Percentiles rank a stretch among this genome's conserved stretches.
Conservation (phyloP, 768 basidiomycete genomes). For the Saitozyma podzolica region DNA sequence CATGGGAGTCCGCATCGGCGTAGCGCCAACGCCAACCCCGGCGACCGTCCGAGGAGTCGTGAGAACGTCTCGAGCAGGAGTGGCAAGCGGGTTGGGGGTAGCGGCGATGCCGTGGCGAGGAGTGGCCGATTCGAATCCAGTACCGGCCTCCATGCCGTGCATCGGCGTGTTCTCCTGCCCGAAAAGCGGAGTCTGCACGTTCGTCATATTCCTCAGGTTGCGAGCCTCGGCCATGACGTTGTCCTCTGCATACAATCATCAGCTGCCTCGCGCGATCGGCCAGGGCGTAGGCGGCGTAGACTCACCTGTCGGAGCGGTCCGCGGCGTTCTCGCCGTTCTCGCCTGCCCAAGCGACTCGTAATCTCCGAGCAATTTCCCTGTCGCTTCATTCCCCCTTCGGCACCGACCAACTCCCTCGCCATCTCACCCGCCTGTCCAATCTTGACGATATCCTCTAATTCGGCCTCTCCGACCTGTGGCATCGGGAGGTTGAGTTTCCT, state of each 20-base stretch:
- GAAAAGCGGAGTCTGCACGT: slow-evolving; percentile 86
- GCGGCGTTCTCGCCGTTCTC: slow-evolving; percentile 87
- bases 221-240: slow-evolving; percentile 91
- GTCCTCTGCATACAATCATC: slow-evolving; percentile 66
- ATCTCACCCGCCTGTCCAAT: slow-evolving; percentile 90
- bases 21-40: slow-evolving; percentile 56
- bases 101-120: slow-evolving; percentile 87
- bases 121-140: slow-evolving; percentile 92
- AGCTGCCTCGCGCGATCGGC: neutral
- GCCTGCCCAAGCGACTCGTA: slow-evolving; percentile 88
- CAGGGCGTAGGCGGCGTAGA: slow-evolving; percentile 18
- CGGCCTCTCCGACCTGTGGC: slow-evolving; percentile 90
- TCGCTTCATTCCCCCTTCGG: slow-evolving; percentile 59
- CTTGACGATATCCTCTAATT: slow-evolving; percentile 97
- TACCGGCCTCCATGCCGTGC: slow-evolving; percentile 71
- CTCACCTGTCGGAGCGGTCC: slow-evolving; percentile 90
- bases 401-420: slow-evolving; percentile 69
- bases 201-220: slow-evolving; percentile 90
- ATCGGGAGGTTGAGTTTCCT: slow-evolving; percentile 78
- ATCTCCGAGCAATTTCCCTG: slow-evolving; percentile 81
- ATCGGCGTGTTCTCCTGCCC: slow-evolving; percentile 98
- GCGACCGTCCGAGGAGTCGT: slow-evolving; percentile 60
- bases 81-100: slow-evolving; percentile 94
- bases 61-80: slow-evolving; percentile 66
- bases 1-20: slow-evolving; percentile 90